phyloP scores from a whole-genome alignment of 164 flowering plant genomes.

The Cinnamomum chago region DNA sequence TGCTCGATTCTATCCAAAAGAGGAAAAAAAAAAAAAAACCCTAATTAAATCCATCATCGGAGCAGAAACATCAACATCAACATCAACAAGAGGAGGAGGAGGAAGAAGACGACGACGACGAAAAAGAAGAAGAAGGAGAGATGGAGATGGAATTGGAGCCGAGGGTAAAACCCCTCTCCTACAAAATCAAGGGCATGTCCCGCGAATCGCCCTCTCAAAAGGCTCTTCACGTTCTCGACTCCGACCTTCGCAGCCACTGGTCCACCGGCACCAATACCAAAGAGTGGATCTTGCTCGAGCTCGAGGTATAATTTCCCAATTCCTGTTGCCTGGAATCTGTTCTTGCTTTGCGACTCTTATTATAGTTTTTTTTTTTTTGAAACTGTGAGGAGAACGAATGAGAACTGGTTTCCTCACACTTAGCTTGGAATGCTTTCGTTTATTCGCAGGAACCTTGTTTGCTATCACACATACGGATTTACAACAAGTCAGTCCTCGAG shows the following conservation, averaged over 20 bases:
- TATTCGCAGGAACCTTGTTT: conserved; percentile 74
- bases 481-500: conserved; percentile 92
- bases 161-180: conserved; percentile 64
- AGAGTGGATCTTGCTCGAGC: conserved; percentile 91
- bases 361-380: background rate
- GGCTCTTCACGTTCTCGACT: conserved; percentile 66
- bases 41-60: background rate
- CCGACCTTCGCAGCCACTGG: conserved; percentile 93
- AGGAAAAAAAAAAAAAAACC: too few species aligned
- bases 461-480: conserved; percentile 73
- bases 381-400: too few species aligned
- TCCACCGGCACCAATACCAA: conserved; percentile 90
- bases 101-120: background rate
- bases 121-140: background rate
- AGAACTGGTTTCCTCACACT: too few species aligned
- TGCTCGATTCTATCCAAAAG: too few species aligned
- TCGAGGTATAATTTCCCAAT: conserved; percentile 40
- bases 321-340: background rate
- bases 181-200: conserved; percentile 74
- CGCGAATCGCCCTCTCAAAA: conserved; percentile 84
- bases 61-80: background rate
- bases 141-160: conserved; percentile 89
- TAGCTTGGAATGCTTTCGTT: background rate
- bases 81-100: background rate
- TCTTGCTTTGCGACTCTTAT: background rate